Conservation (phyloP, 805 yeast genomes). For the Priceomyces medius region DNA sequence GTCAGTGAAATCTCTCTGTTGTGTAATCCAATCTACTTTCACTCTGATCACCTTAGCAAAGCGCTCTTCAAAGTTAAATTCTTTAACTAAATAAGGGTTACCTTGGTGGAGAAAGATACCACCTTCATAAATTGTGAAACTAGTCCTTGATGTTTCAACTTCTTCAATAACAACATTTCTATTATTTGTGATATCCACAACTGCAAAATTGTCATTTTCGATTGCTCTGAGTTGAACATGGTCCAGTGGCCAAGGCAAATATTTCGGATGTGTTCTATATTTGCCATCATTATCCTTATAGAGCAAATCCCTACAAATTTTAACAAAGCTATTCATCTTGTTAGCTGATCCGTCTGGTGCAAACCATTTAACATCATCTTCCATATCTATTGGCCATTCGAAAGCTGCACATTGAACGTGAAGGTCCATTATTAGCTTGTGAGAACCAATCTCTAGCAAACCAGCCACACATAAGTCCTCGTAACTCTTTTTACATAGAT, state of each 20-base stretch:
- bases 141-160: slow-evolving; percentile 83
- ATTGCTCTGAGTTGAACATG: slow-evolving; percentile 78
- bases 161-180: slow-evolving; percentile 81
- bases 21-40: slow-evolving; percentile 91
- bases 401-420: slow-evolving; percentile 95
- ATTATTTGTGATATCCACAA: slow-evolving; percentile 81
- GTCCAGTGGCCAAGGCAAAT: slow-evolving; percentile 78
- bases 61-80: slow-evolving; percentile 73
- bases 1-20: slow-evolving; percentile 89
- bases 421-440: slow-evolving; percentile 58
- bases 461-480: slow-evolving; percentile 44
- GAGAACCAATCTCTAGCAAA: slow-evolving; percentile 31
- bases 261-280: slow-evolving; percentile 42
- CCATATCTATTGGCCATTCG: slow-evolving; percentile 65
- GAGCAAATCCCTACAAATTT: slow-evolving; percentile 39
- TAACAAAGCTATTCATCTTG: slow-evolving; percentile 17
- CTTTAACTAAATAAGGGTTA: slow-evolving; percentile 78
- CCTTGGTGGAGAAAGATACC: slow-evolving; percentile 96
- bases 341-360: slow-evolving; percentile 26
- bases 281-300: slow-evolving; percentile 29
- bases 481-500: slow-evolving; percentile 45
- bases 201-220: slow-evolving; percentile 80
- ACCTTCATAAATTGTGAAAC: slow-evolving; percentile 87
- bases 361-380: slow-evolving; percentile 59
- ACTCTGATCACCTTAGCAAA: slow-evolving; percentile 86